These are phyloP conservation scores for Cyclanthera cordifolia DNA, from an alignment of 306 rosid species.

Conservation along the genomic window DNA sequence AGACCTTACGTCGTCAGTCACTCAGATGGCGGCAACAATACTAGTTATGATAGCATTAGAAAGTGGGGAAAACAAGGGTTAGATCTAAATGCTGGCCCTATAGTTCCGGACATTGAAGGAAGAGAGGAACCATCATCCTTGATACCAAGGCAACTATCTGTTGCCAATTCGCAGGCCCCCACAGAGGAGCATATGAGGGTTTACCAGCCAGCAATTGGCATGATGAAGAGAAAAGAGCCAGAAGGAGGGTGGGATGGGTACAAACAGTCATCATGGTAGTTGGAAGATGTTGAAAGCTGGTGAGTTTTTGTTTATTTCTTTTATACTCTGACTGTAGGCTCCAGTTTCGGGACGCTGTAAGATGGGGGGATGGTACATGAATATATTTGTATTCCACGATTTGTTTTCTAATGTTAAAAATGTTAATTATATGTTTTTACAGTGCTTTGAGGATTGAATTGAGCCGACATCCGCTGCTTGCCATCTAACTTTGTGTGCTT, in stretches of 20 bases:
- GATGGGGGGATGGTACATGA: neutral
- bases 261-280: constrained; percentile 52
- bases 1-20: constrained; percentile 46
- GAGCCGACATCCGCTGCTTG: constrained; percentile 27
- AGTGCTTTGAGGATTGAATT: constrained; percentile 38
- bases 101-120: constrained; percentile 44
- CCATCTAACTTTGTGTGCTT: constrained; percentile 30
- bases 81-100: constrained; percentile 74
- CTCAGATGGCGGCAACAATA: constrained; percentile 38
- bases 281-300: constrained; percentile 24
- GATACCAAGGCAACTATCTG: constrained; percentile 40
- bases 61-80: constrained; percentile 59
- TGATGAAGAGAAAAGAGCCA: constrained; percentile 60
- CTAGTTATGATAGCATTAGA: constrained; percentile 35
- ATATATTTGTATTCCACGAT: neutral
- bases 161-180: constrained; percentile 44
- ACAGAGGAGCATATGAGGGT: constrained; percentile 45
- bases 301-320: constrained; percentile 31
- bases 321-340: constrained; percentile 18
- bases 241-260: constrained; percentile 63
- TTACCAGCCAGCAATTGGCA: constrained; percentile 38
- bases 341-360: neutral
- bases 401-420: constrained; percentile 2
- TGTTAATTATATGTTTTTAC: constrained; percentile 23
- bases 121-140: constrained; percentile 38